These are phyloP conservation scores for Neonectria faginata DNA, from an alignment of 2,329 filamentous ascomycete genomes.

Conservation along the genomic window DNA sequence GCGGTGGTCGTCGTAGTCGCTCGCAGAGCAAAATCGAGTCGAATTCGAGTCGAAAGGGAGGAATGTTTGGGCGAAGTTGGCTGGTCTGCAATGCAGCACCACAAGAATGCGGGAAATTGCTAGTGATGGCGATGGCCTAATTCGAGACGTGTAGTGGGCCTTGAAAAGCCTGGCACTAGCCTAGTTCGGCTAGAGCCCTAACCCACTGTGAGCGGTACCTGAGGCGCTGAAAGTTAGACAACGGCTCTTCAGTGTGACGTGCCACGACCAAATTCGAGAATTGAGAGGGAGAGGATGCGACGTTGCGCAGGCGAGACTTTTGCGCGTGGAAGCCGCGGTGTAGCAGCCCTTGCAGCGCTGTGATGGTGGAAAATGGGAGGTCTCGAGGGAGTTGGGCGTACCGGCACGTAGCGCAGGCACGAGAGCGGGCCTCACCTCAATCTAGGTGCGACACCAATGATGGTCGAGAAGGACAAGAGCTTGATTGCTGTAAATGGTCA, in stretches of 20 bases:
- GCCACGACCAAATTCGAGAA: conserved; percentile 20
- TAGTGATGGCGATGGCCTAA: conserved; percentile 48
- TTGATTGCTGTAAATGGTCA: conserved; percentile 38
- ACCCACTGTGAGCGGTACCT: conserved; percentile 42
- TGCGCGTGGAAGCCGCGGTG: neutral
- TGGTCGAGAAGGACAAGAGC: conserved; percentile 27
- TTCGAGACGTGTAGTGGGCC: conserved; percentile 39
- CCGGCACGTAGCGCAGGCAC: conserved; percentile 40
- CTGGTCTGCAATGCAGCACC: conserved; percentile 31
- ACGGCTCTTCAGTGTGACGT: conserved; percentile 11
- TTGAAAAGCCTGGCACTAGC: conserved; percentile 38
- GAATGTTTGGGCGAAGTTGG: conserved; percentile 40
- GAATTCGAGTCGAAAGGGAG: conserved; percentile 29
- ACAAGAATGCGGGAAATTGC: conserved; percentile 54
- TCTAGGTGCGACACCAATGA: conserved; percentile 41
- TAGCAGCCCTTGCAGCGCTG: neutral
- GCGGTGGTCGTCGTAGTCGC: conserved; percentile 23
- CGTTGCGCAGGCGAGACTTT: conserved; percentile 4
- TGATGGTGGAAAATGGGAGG: conserved; percentile 5
- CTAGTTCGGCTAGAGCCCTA: conserved; percentile 36
- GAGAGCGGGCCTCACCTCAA: conserved; percentile 39
- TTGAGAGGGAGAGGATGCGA: conserved; percentile 5
- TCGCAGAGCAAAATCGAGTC: conserved; percentile 24
- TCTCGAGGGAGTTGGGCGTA: conserved; percentile 20
- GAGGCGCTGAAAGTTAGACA: conserved; percentile 36